phyloP scores from a whole-genome alignment of 257 asterid species.

The Lantana camara region DNA sequence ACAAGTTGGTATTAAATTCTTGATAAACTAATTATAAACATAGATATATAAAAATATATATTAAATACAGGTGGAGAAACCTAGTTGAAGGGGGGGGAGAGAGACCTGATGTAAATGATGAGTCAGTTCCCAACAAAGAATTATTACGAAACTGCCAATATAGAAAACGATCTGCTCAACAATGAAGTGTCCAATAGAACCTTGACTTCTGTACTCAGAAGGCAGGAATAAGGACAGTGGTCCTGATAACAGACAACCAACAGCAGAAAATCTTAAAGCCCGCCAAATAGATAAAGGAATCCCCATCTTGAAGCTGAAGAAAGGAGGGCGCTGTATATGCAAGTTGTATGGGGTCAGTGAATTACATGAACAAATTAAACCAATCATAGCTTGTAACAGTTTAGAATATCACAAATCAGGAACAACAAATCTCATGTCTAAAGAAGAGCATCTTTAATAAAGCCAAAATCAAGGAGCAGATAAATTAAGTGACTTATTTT shows the following conservation, averaged over 20 bases:
- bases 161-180: conserved; percentile 64
- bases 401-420: conserved; percentile 4
- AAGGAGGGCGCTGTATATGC: conserved; percentile 82
- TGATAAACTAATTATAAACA: neutral
- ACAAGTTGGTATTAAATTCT: conserved; percentile 1
- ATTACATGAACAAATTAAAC: conserved; percentile 19
- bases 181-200: conserved; percentile 47
- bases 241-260: conserved; percentile 57
- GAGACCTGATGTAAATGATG: conserved; percentile 86
- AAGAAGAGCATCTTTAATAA: neutral
- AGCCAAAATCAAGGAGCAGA: neutral
- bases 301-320: conserved; percentile 91
- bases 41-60: neutral
- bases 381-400: neutral
- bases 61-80: neutral
- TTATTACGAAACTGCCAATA: conserved; percentile 58
- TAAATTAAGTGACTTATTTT: neutral
- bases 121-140: conserved; percentile 85
- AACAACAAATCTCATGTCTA: conserved; percentile 14
- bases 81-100: conserved; percentile 9
- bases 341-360: conserved; percentile 28
- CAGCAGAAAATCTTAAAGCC: conserved; percentile 66
- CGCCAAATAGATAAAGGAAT: conserved; percentile 60
- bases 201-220: conserved; percentile 45
- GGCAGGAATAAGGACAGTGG: conserved; percentile 50